Evolutionary conservation across 2,329 filamentous ascomycete genomes (phyloP).

Genomic region (Pseudocercospora eumusae): DNA sequence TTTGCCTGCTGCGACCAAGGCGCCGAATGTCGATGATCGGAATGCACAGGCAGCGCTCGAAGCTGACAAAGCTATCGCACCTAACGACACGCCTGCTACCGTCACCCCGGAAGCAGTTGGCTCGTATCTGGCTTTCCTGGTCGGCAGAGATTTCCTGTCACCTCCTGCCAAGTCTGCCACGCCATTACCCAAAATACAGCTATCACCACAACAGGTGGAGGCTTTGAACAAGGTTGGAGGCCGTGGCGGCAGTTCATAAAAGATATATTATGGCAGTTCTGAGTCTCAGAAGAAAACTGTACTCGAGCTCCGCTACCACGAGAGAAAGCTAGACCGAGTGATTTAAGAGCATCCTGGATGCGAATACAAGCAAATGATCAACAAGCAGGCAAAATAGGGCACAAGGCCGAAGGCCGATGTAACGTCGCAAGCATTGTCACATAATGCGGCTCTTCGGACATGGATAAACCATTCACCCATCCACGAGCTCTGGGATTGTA

Average conservation of each 20-base stretch:
- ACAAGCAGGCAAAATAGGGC: too few relatives aligned
- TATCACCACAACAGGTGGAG: slow-evolving; percentile 52
- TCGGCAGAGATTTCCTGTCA: slow-evolving; percentile 63
- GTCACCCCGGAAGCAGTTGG: slow-evolving; percentile 64
- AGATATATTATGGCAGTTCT: neutral
- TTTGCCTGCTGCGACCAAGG: slow-evolving; percentile 68
- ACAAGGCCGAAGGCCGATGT: too few relatives aligned
- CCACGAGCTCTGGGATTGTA: neutral
- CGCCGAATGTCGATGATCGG: slow-evolving; percentile 71
- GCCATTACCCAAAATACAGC: slow-evolving; percentile 48
- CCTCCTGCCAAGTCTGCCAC: slow-evolving; percentile 41
- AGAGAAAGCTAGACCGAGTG: too few relatives aligned
- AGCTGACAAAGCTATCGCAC: slow-evolving; percentile 61
- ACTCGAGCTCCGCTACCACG: too few relatives aligned
- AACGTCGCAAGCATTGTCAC: too few relatives aligned
- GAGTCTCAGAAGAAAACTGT: neutral
- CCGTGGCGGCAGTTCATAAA: slow-evolving; percentile 43
- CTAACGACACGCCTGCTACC: slow-evolving; percentile 53
- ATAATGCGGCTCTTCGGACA: too few relatives aligned
- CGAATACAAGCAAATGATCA: too few relatives aligned
- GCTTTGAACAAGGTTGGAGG: slow-evolving; percentile 57
- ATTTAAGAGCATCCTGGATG: too few relatives aligned
- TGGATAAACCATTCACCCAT: neutral
- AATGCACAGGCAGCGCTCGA: slow-evolving; percentile 68
- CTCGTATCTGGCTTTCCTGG: slow-evolving; percentile 64